phyloP scores from a whole-genome alignment of 2,329 filamentous ascomycete genomes.

The Clathrospora elynae region DNA sequence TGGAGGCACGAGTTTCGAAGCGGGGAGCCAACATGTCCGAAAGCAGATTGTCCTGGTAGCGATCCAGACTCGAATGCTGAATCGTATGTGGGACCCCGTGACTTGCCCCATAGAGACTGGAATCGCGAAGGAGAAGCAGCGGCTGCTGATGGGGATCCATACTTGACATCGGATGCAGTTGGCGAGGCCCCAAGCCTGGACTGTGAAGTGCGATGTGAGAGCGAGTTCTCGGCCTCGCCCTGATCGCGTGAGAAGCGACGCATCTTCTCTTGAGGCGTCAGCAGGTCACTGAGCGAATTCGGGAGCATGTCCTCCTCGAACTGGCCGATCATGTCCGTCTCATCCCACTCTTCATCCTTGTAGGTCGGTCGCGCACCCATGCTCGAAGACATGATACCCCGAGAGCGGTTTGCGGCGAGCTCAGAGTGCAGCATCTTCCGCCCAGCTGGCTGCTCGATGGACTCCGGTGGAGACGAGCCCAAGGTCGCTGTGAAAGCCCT shows the following conservation, averaged over 20 bases:
- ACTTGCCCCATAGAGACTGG: slow-evolving; percentile 60
- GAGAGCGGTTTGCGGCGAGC: slow-evolving; percentile 60
- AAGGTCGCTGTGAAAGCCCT: slow-evolving; percentile 38
- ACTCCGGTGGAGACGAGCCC: slow-evolving; percentile 63
- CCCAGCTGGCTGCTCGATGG: slow-evolving; percentile 66
- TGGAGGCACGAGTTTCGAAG: slow-evolving; percentile 65
- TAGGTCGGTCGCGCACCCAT: slow-evolving; percentile 56
- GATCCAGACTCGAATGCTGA: slow-evolving; percentile 47
- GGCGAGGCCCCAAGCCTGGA: slow-evolving; percentile 57
- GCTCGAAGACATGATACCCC: slow-evolving; percentile 65
- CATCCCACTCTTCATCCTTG: slow-evolving; percentile 60
- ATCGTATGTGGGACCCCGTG: slow-evolving; percentile 56
- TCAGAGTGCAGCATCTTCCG: slow-evolving; percentile 68
- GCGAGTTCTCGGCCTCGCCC: slow-evolving; percentile 53
- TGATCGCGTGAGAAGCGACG: slow-evolving; percentile 64
- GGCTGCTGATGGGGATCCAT: slow-evolving; percentile 58
- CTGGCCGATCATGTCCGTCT: slow-evolving; percentile 62
- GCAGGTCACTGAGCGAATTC: slow-evolving; percentile 66
- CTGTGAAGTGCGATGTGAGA: slow-evolving; percentile 47
- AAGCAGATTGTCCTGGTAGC: slow-evolving; percentile 51
- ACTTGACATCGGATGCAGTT: slow-evolving; percentile 50
- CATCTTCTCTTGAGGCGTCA: slow-evolving; percentile 66
- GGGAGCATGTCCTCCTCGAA: slow-evolving; percentile 92
- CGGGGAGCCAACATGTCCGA: slow-evolving; percentile 68
- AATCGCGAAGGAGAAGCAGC: slow-evolving; percentile 66